phyloP scores from a whole-genome alignment of 495 filamentous ascomycete genomes.

The Cercophora sp. region DNA sequence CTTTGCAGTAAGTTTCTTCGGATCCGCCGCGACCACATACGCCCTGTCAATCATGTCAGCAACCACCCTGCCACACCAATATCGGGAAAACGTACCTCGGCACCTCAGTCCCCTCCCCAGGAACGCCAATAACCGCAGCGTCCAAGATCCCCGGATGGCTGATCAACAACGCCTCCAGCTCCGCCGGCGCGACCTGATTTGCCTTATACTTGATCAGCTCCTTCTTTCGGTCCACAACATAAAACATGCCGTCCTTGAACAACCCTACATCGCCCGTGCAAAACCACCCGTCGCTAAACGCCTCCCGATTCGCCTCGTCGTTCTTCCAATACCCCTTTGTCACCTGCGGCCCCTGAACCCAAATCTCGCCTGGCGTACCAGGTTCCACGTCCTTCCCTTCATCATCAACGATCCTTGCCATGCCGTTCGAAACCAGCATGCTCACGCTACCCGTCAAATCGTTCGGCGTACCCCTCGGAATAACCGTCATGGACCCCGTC shows the following conservation, averaged over 20 bases:
- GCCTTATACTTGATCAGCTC: constrained; percentile 51
- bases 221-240: constrained; percentile 72
- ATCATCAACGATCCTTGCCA: constrained; percentile 41
- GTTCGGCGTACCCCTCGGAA: constrained; percentile 10
- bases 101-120: constrained; percentile 65
- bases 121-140: constrained; percentile 72
- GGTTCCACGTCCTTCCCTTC: constrained; percentile 43
- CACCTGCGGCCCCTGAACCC: constrained; percentile 49
- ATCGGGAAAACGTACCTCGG: constrained; percentile 38
- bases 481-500: constrained; percentile 26
- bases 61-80: not conserved
- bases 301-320: constrained; percentile 54
- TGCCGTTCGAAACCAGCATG: constrained; percentile 52
- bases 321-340: constrained; percentile 69
- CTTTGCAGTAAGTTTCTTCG: constrained; percentile 17
- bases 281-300: constrained; percentile 60
- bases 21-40: constrained; percentile 60
- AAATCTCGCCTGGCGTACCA: constrained; percentile 31
- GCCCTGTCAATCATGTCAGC: constrained; percentile 42
- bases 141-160: constrained; percentile 67
- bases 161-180: constrained; percentile 70
- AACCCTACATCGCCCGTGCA: constrained; percentile 66
- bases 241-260: constrained; percentile 47
- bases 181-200: constrained; percentile 74
- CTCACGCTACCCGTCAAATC: constrained; percentile 27